Evolutionary conservation across 805 yeast genomes (phyloP).

Genomic region (Ogataea kodamae): DNA sequence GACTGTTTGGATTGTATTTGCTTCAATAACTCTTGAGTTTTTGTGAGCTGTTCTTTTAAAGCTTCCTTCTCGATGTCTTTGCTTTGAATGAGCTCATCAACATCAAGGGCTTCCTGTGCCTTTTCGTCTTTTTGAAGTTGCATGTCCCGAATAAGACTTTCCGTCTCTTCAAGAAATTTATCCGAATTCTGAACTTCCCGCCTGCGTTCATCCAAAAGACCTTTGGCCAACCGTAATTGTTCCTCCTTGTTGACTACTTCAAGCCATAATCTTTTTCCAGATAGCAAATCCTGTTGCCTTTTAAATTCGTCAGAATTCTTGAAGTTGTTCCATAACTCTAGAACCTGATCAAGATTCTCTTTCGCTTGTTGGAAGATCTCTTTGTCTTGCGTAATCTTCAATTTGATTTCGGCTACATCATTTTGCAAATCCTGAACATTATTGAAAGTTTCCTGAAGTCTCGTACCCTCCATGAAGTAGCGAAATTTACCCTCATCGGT

Average conservation of each 20-base stretch:
- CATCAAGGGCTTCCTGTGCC: conserved; percentile 14
- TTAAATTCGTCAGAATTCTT: conserved; percentile 40
- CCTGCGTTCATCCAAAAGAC: conserved; percentile 17
- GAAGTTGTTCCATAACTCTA: conserved; percentile 37
- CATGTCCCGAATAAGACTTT: conserved; percentile 4
- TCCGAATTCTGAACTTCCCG: conserved; percentile 20
- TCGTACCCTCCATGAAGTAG: conserved; percentile 77
- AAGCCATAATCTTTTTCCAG: conserved; percentile 50
- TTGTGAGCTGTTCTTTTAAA: conserved; percentile 17
- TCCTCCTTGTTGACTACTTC: conserved; percentile 33
- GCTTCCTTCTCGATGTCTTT: conserved; percentile 14
- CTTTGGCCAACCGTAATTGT: conserved; percentile 21
- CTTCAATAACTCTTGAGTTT: conserved; percentile 22
- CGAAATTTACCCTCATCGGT: conserved; percentile 68
- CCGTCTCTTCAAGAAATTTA: conserved; percentile 18
- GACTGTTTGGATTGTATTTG: conserved; percentile 25
- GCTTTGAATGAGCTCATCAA: conserved; percentile 13
- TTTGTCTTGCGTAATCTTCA: conserved; percentile 37
- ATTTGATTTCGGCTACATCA: conserved; percentile 39
- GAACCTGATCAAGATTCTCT: conserved; percentile 41
- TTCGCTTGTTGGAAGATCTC: conserved; percentile 32
- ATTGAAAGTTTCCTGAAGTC: conserved; percentile 60
- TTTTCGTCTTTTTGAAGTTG: conserved; percentile 20
- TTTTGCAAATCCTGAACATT: conserved; percentile 44
- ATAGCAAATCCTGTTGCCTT: conserved; percentile 36